Evolutionary conservation across 352 stramenopile species (phyloP).

Genomic region (Phytophthora podocarpi): DNA sequence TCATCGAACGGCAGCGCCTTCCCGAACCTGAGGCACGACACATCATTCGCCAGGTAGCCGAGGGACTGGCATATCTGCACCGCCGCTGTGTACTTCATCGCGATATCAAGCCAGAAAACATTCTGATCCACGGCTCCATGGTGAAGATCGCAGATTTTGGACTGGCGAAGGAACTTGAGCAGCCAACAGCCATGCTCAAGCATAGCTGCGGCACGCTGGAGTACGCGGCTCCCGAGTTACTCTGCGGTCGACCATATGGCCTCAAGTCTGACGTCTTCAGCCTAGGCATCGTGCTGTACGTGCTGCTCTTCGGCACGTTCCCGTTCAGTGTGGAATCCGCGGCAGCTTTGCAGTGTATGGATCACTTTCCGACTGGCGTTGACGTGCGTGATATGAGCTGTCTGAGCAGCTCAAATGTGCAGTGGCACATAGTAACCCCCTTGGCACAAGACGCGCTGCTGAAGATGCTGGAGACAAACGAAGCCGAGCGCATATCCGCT

Average conservation of each 20-base stretch:
- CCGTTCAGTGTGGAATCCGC: constrained; percentile 81
- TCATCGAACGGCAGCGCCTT: constrained; percentile 71
- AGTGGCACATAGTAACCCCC: constrained; percentile 60
- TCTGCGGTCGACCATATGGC: constrained; percentile 68
- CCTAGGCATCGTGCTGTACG: constrained; percentile 78
- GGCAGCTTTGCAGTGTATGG: constrained; percentile 61
- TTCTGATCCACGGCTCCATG: constrained; percentile 67
- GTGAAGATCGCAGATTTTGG: constrained; percentile 86
- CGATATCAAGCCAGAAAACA: constrained; percentile 87
- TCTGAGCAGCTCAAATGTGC: constrained; percentile 53
- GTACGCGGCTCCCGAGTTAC: constrained; percentile 77
- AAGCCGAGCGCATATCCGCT: constrained; percentile 65
- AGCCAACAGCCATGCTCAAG: constrained; percentile 55
- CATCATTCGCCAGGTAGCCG: constrained; percentile 68
- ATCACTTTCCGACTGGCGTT: constrained; percentile 61
- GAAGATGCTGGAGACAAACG: constrained; percentile 55
- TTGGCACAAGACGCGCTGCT: constrained; percentile 68
- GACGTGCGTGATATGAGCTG: constrained; percentile 87
- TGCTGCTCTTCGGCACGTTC: constrained; percentile 80
- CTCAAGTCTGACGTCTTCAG: constrained; percentile 84
- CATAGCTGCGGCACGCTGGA: constrained; percentile 77
- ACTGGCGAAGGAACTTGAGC: constrained; percentile 67
- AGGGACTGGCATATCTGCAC: constrained; percentile 70
- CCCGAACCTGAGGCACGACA: constrained; percentile 53
- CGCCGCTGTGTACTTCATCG: constrained; percentile 67